phyloP scores from a whole-genome alignment of 2,329 filamentous ascomycete species.

The Exophiala calicioides region DNA sequence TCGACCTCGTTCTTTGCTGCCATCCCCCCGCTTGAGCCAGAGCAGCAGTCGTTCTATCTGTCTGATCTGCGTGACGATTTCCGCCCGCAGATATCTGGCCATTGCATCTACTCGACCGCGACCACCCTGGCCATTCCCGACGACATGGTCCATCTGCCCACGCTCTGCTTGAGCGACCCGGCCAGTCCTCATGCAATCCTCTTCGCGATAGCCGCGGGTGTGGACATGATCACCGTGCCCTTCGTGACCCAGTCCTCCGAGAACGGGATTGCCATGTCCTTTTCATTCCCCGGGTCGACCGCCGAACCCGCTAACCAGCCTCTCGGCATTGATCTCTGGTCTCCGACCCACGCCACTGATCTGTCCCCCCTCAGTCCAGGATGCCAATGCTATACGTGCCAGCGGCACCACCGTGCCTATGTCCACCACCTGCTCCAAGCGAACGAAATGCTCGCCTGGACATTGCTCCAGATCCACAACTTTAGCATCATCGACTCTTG shows the following conservation, averaged over 20 bases:
- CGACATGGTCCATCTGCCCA: constrained; percentile 64
- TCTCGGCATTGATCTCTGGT: constrained; percentile 80
- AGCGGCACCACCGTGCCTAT: constrained; percentile 80
- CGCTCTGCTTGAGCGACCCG: constrained; percentile 71
- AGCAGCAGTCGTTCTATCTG: constrained; percentile 78
- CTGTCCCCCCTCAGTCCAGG: constrained; percentile 61
- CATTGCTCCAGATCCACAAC: constrained; percentile 89
- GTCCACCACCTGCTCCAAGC: constrained; percentile 83
- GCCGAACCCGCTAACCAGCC: constrained; percentile 21
- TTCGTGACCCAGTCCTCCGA: constrained; percentile 77
- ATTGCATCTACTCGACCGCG: constrained; percentile 77
- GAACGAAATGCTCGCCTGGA: constrained; percentile 97
- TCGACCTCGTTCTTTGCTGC: constrained; percentile 61
- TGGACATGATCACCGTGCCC: constrained; percentile 76
- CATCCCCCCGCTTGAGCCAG: constrained; percentile 72
- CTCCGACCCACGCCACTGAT: constrained; percentile 59
- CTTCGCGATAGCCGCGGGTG: constrained; percentile 70
- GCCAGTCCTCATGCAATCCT: constrained; percentile 75
- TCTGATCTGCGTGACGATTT: constrained; percentile 68
- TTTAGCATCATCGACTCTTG: constrained; percentile 68
- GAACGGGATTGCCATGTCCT: constrained; percentile 79
- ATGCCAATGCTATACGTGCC: constrained; percentile 83
- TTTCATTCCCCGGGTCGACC: constrained; percentile 64
- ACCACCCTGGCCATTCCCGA: constrained; percentile 68
- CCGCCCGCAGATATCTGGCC: constrained; percentile 59